Base-by-base conservation (phyloP, 768 basidiomycete genomes). In the Lactarius akahatsu region DNA sequence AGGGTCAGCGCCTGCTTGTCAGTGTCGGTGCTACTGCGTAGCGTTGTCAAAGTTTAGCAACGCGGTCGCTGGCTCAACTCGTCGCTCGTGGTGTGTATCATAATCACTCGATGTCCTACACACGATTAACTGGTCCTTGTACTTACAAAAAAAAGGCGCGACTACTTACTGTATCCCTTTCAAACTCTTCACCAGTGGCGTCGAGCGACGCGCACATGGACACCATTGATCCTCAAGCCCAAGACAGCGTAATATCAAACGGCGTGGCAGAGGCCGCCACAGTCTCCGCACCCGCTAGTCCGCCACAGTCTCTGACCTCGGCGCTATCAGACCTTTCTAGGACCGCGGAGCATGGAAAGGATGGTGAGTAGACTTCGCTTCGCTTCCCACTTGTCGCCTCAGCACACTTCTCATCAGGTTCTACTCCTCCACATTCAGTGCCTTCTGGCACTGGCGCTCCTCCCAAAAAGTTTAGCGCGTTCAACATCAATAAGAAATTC, bases 401-500 rank as follows among this genome's bases (percentile, higher is more conserved):
- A 57, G 55, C 47, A 59, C 47, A 60, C 15, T 28, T 30, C 26
- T 18, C 47, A 50, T 52, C 59, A 56, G 69, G 69, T 26, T 58
- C 71, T 50, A 60, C 70, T 16, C 47, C 69, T 30, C 41, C 67
- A 2, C 34, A 66, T 10, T 43, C 63, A 59, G 63, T 64, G 1
- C 63, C 71, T 3, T 69, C 70, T 28, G 59, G 74, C 26, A 73
- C 72, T 64, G 71, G 72, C 61, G 83, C 84, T 2, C 88, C 86
- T 69, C 84, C 85, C 36, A 98, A 98, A 82, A 88, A 90, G 73
- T 96, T 95, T 77, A 92, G 81, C 74, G 86, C 93, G 34, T 86
- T 94, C 69, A 94, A 94, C 74, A 93, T 98, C 77, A 96, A 93
- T 81, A 96, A 95, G 86, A 94, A 92, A 77, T 98, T 98, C 77